Percentiles rank a stretch among this genome's conserved stretches.
Evolutionary conservation across 306 rosid species (phyloP).

Genomic region (Castanea sativa): DNA sequence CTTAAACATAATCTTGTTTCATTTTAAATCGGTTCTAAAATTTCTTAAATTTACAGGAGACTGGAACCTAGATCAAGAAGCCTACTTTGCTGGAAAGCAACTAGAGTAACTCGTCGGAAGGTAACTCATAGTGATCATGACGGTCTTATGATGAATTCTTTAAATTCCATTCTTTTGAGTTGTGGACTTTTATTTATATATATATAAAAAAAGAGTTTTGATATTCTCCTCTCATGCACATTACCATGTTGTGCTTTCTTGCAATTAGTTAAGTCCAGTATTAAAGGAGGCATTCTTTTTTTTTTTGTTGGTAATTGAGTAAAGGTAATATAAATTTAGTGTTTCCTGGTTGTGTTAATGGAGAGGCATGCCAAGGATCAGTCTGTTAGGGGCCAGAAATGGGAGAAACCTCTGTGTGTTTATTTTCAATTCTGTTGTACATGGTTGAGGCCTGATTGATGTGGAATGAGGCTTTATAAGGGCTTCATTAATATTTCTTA

Average conservation of each 20-base stretch:
- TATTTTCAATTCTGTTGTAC: too few relatives aligned
- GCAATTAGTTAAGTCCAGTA: too few relatives aligned
- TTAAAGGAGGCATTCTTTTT: too few relatives aligned
- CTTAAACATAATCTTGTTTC: conserved; percentile 4
- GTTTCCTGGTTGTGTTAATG: too few relatives aligned
- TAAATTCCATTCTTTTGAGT: too few relatives aligned
- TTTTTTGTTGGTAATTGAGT: too few relatives aligned
- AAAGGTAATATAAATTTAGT: too few relatives aligned
- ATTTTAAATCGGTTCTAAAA: conserved; percentile 20
- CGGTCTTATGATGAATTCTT: conserved; percentile 5
- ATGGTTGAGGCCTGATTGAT: too few relatives aligned
- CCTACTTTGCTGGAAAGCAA: conserved; percentile 87
- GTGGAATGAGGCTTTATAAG: too few relatives aligned
- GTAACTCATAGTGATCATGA: conserved; percentile 35
- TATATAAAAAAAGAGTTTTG: neutral
- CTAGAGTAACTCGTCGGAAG: conserved; percentile 77
- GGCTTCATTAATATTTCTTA: neutral
- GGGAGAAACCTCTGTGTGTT: too few relatives aligned
- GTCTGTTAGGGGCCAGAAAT: too few relatives aligned
- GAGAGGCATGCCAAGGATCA: too few relatives aligned
- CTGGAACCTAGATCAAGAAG: conserved; percentile 93
- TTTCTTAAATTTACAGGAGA: conserved; percentile 56
- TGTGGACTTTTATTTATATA: neutral
- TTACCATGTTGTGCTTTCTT: neutral
- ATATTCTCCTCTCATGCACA: neutral